These are phyloP conservation scores for Tricholoma matsutake DNA, from an alignment of 768 basidiomycete genomes.

Conservation along the genomic window DNA sequence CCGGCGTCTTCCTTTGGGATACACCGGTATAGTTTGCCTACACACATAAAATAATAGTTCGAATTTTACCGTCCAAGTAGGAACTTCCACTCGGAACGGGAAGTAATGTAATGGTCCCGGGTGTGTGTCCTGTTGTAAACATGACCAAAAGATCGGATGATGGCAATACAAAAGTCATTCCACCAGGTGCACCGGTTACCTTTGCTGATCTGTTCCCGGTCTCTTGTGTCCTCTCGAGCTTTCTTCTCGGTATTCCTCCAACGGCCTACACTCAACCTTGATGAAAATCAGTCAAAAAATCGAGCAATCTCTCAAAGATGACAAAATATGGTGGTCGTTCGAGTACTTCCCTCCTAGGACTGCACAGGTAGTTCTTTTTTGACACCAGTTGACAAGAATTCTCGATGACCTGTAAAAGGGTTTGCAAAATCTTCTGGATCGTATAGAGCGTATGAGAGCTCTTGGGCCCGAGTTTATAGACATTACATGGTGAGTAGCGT, in stretches of 20 bases:
- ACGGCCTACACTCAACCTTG: conserved; percentile 18
- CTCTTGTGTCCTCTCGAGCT: conserved; percentile 2
- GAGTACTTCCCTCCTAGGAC: conserved; percentile 98
- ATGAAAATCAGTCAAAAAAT: conserved; percentile 99
- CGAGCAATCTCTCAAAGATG: conserved; percentile 77
- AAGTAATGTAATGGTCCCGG: too few species aligned
- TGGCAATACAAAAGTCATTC: conserved; percentile 7
- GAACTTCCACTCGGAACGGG: too few species aligned
- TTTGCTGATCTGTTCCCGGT: conserved; percentile 8
- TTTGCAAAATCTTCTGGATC: conserved; percentile 93
- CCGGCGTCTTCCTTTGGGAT: too few species aligned
- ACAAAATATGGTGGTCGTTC: conserved; percentile 96
- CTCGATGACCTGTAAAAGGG: conserved; percentile 45
- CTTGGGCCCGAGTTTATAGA: conserved; percentile 98
- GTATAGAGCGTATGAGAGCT: conserved; percentile 96
- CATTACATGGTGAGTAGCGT: conserved; percentile 76
- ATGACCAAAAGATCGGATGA: conserved; percentile 6
- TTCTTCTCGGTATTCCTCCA: conserved; percentile 18
- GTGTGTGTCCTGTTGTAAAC: background rate
- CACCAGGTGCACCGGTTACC: conserved; percentile 2
- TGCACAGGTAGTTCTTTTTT: conserved; percentile 63
- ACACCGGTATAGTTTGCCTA: too few species aligned
- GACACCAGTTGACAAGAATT: background rate
- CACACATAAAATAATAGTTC: too few species aligned
- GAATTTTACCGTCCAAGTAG: too few species aligned